Evolutionary conservation across 805 yeast genomes (phyloP).

Genomic region (Candida coquimbonensis): DNA sequence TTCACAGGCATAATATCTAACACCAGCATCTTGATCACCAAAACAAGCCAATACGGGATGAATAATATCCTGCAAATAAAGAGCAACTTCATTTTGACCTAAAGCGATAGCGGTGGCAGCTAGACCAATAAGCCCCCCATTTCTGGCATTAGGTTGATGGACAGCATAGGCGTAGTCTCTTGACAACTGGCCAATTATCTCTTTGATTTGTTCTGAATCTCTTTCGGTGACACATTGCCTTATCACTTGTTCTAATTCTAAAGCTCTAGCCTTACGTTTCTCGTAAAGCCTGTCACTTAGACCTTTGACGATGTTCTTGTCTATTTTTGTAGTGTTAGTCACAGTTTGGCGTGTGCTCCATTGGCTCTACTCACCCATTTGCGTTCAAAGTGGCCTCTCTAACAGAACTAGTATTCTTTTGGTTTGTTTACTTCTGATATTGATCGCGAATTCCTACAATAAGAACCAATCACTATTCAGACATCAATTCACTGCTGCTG

Average conservation of each 20-base stretch:
- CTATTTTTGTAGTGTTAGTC: conserved; percentile 25
- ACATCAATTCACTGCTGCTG: conserved; percentile 14
- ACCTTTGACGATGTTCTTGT: conserved; percentile 59
- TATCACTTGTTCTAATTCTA: conserved; percentile 71
- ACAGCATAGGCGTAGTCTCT: conserved; percentile 75
- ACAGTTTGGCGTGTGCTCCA: background rate
- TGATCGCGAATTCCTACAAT: background rate
- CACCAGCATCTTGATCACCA: conserved; percentile 96
- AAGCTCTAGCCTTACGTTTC: conserved; percentile 70
- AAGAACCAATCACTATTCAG: background rate
- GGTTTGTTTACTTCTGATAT: no score
- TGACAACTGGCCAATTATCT: conserved; percentile 65
- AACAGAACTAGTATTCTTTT: no score
- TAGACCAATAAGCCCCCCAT: conserved; percentile 92
- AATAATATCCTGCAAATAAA: conserved; percentile 74
- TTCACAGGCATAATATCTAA: conserved; percentile 94
- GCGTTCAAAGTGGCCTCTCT: no score
- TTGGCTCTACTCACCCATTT: background rate
- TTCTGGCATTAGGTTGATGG: conserved; percentile 81
- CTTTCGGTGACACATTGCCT: conserved; percentile 57
- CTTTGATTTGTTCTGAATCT: conserved; percentile 52
- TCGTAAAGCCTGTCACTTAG: conserved; percentile 70
- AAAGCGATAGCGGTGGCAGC: conserved; percentile 95
- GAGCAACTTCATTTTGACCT: conserved; percentile 77
- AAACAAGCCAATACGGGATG: conserved; percentile 94